These are phyloP conservation scores for Endoconidiophora polonica DNA, from an alignment of 2,329 filamentous ascomycete genomes.

Conservation along the genomic window DNA sequence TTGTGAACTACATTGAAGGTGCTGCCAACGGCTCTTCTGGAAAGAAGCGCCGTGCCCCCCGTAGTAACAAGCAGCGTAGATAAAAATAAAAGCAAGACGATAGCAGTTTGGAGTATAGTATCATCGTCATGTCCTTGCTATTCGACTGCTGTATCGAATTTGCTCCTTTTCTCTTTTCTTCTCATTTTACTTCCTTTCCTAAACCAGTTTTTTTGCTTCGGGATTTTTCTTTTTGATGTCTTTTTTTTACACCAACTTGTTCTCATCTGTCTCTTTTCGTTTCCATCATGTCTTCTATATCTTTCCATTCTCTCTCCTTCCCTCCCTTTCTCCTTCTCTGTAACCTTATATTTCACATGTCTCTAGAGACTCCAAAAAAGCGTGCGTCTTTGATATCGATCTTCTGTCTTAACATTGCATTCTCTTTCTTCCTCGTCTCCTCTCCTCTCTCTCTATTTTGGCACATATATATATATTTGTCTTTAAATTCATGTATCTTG, in stretches of 20 bases:
- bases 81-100: neutral
- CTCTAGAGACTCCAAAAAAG: no score
- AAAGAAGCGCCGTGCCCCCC: slow-evolving; percentile 20
- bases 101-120: neutral
- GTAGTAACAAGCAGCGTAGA: slow-evolving; percentile 33
- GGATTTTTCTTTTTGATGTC: no score
- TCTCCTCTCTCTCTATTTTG: neutral
- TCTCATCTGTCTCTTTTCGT: neutral
- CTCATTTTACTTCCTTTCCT: slow-evolving; percentile 2
- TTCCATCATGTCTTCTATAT: neutral
- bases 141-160: neutral
- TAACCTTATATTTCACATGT: no score
- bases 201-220: no score
- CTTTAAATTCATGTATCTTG: no score
- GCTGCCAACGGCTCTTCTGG: slow-evolving; percentile 30
- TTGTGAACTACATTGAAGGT: slow-evolving; percentile 89
- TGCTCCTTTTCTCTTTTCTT: neutral
- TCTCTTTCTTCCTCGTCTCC: neutral
- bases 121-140: no score
- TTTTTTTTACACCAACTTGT: neutral
- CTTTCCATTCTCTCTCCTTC: neutral
- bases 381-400: no score
- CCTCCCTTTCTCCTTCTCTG: neutral
- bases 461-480: neutral
- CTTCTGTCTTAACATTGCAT: neutral